Percentiles rank a stretch among this genome's conserved stretches.
phyloP scores from a whole-genome alignment of 371 early-diverging fungal species.

The Mucor racemosus region DNA sequence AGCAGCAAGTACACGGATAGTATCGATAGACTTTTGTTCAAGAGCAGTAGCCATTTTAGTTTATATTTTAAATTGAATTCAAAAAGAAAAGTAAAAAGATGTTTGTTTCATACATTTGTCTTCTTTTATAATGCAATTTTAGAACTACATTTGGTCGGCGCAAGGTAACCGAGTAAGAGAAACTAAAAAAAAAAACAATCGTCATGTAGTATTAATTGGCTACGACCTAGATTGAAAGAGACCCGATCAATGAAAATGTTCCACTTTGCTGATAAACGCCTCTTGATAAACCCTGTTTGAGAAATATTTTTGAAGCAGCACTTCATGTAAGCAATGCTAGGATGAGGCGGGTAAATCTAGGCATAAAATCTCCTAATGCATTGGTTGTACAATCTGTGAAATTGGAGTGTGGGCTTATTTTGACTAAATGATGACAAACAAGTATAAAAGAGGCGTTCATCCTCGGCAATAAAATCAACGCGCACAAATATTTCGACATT shows the following conservation, averaged over 20 bases:
- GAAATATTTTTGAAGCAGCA: background rate
- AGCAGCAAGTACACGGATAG: conserved; percentile 91
- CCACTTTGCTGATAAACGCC: background rate
- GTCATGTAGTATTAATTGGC: background rate
- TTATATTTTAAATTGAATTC: background rate
- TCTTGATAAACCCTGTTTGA: background rate
- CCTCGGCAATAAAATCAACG: too few relatives aligned
- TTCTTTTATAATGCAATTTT: conserved; percentile 6
- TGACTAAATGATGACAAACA: conserved; percentile 4
- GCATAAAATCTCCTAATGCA: background rate
- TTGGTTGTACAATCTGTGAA: background rate
- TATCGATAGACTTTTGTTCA: conserved; percentile 70
- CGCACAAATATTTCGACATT: too few relatives aligned
- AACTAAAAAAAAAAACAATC: background rate
- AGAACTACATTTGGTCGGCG: conserved; percentile 1
- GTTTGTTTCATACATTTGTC: conserved; percentile 2
- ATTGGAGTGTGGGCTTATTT: background rate
- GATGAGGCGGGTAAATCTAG: too few relatives aligned
- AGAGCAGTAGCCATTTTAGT: conserved; percentile 20
- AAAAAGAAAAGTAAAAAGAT: background rate
- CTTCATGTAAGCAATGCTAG: background rate
- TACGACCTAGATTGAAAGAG: background rate
- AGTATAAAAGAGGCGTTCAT: background rate
- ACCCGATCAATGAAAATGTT: conserved; percentile 5
- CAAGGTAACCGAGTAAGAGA: background rate